Conservation (phyloP, 2,329 filamentous ascomycete species). For the Fusarium guadeloupense region DNA sequence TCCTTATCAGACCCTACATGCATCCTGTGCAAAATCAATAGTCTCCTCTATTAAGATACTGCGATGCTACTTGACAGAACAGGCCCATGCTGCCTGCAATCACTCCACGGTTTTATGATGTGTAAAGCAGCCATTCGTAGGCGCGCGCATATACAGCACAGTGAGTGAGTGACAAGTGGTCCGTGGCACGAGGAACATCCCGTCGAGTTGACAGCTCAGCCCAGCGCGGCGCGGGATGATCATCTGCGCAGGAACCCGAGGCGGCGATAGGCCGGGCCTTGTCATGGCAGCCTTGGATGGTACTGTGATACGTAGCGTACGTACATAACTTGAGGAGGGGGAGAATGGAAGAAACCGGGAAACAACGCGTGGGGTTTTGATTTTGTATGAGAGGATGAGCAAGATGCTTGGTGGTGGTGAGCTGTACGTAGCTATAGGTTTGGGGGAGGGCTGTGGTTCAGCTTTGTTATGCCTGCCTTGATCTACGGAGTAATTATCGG, state of each 20-base stretch:
- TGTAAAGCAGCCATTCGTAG: constrained; percentile 37
- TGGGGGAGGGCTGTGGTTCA: constrained; percentile 15
- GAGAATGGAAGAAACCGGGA: constrained; percentile 8
- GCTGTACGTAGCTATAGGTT: constrained; percentile 10
- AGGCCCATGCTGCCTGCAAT: constrained; percentile 8
- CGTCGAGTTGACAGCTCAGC: constrained; percentile 37
- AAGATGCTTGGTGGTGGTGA: too few species aligned
- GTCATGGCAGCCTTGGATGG: constrained; percentile 17
- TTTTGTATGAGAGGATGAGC: too few species aligned
- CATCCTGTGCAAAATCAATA: constrained; percentile 27
- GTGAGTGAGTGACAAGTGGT: constrained; percentile 33
- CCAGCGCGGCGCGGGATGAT: constrained; percentile 40
- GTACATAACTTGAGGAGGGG: too few species aligned
- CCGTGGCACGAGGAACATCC: constrained; percentile 22
- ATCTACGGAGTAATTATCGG: neutral
- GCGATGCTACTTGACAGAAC: constrained; percentile 3
- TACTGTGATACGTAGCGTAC: constrained; percentile 7
- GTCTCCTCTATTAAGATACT: constrained; percentile 2
- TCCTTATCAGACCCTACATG: constrained; percentile 23
- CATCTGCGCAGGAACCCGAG: constrained; percentile 47
- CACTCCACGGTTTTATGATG: constrained; percentile 25
- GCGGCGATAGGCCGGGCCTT: constrained; percentile 35
- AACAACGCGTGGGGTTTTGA: constrained; percentile 38
- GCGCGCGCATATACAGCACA: constrained; percentile 25
- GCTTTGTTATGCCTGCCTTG: neutral